phyloP scores from a whole-genome alignment of 768 basidiomycete genomes.

The Lyophyllum decastes region DNA sequence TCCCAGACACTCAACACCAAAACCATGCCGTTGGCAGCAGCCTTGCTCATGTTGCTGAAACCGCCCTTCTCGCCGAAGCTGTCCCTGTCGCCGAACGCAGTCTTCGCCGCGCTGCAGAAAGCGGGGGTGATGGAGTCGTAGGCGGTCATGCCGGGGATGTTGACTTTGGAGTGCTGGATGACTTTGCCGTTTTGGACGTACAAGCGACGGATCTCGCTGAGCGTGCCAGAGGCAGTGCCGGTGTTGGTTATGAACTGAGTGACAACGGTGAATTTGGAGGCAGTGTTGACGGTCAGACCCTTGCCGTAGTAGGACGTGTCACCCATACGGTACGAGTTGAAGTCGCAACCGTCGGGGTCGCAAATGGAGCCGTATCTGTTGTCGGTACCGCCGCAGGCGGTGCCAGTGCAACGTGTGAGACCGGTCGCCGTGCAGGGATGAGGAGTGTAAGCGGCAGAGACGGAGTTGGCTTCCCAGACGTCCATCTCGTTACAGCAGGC shows the following conservation, averaged over 20 bases:
- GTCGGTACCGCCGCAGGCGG: slow-evolving; percentile 33
- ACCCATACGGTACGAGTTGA: slow-evolving; percentile 39
- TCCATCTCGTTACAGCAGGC: slow-evolving; percentile 62
- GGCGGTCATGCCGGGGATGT: slow-evolving; percentile 40
- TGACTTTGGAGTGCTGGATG: slow-evolving; percentile 49
- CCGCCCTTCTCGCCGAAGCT: slow-evolving; percentile 43
- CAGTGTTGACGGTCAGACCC: slow-evolving; percentile 50
- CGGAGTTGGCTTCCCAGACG: slow-evolving; percentile 58
- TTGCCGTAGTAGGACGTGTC: slow-evolving; percentile 45
- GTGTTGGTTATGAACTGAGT: slow-evolving; percentile 56
- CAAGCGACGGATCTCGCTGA: slow-evolving; percentile 53
- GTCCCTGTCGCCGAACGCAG: slow-evolving; percentile 45
- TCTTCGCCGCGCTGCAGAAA: slow-evolving; percentile 47
- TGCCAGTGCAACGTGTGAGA: slow-evolving; percentile 42
- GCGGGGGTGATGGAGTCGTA: slow-evolving; percentile 49
- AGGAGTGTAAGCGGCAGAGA: slow-evolving; percentile 51
- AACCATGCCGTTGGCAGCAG: slow-evolving; percentile 45
- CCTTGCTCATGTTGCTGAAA: slow-evolving; percentile 32
- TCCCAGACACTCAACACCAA: slow-evolving; percentile 46
- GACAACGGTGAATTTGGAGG: slow-evolving; percentile 52
- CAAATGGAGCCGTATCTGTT: slow-evolving; percentile 46
- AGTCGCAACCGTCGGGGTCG: slow-evolving; percentile 60
- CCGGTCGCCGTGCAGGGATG: slow-evolving; percentile 46
- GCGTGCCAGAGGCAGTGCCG: slow-evolving; percentile 45
- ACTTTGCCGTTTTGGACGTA: slow-evolving; percentile 55